A percentile compares a stretch with the other conserved stretches of the same genome.
Conservation (phyloP, 306 rosid species). For the Morella rubra region DNA sequence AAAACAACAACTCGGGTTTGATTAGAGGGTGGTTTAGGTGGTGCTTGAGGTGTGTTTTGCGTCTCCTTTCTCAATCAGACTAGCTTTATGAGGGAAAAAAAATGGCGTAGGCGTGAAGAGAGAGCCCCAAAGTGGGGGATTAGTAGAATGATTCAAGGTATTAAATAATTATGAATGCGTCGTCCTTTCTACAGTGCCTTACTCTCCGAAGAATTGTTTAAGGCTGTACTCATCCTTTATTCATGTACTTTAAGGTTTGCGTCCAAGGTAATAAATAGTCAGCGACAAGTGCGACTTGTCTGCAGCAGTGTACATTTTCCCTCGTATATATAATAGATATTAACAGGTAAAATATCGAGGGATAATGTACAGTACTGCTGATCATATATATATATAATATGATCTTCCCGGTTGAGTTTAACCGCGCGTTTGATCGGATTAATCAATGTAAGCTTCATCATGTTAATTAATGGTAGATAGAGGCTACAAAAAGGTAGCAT, state of each 20-base stretch:
- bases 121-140: conserved; percentile 13
- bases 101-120: neutral
- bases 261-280: conserved; percentile 29
- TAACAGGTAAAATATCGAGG: too few relatives aligned
- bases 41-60: conserved; percentile 23
- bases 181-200: conserved; percentile 23
- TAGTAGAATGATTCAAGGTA: conserved; percentile 12
- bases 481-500: too few relatives aligned
- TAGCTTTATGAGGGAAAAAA: neutral
- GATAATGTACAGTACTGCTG: too few relatives aligned
- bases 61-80: conserved; percentile 14
- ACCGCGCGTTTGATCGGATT: too few relatives aligned
- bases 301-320: too few relatives aligned
- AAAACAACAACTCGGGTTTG: conserved; percentile 13
- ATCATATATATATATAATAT: too few relatives aligned
- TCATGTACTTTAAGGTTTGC: conserved; percentile 33
- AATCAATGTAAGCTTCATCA: too few relatives aligned
- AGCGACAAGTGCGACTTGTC: conserved; percentile 31
- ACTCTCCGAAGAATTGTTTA: conserved; percentile 16
- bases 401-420: too few relatives aligned
- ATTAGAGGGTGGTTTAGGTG: conserved; percentile 4
- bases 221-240: conserved; percentile 1
- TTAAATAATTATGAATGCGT: conserved; percentile 20
- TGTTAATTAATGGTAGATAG: too few relatives aligned
- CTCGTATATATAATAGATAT: too few relatives aligned